Evolutionary conservation across 768 basidiomycete species (phyloP), one percentile per base, ranked within the genome.

Genomic region (Leccinum truebloodii): DNA sequence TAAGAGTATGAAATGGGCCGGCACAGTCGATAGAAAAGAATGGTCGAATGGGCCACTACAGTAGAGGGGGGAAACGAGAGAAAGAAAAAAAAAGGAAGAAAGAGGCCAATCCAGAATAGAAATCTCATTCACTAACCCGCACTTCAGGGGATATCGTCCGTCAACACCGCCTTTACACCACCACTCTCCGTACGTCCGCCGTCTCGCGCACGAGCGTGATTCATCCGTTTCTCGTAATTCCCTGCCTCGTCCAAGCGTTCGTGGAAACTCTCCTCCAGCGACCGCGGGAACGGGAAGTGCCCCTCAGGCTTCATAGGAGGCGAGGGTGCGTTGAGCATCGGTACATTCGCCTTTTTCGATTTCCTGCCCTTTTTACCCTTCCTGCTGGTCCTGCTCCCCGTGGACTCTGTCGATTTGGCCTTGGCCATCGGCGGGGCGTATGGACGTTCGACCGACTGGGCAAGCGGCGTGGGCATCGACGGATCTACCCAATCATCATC

Each of bases 131-230:
- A 52, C 55, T 55, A 50, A 63, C 60, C 34, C 28, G 22, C 32
- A 50, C 32, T 50, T 69, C 62, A 70, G 22, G 63, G 62, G 35
- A 59, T 60, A 28, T 73, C 75, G 65, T 82, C 77, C 64, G 83
- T 81, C 70, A 87, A 72, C 52, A 92, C 80, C 12, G 88, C 91
- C 68, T 85, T 87, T 32, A 93, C 89, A n/a, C 91, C 91, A 2
- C 90, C 90, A 67, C 90, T 93, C 77, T 91, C 89, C 62, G 91
- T 93, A 65, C 90, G 78, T 41, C 91, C 91, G 3, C 91, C 90
- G 72, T 92, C 89, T 59, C 89, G 79, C 52, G 86, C 91, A 46
- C 88, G 82, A 28, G 86, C 82, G 3, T 81, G 86, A 68, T 89
- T 86, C 89, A 92, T 89, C 75, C 88, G 79, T 59, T 68, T 75